Conservation (phyloP, 225 moss, liverwort and hornwort genomes). For the Straminergon stramineum region DNA sequence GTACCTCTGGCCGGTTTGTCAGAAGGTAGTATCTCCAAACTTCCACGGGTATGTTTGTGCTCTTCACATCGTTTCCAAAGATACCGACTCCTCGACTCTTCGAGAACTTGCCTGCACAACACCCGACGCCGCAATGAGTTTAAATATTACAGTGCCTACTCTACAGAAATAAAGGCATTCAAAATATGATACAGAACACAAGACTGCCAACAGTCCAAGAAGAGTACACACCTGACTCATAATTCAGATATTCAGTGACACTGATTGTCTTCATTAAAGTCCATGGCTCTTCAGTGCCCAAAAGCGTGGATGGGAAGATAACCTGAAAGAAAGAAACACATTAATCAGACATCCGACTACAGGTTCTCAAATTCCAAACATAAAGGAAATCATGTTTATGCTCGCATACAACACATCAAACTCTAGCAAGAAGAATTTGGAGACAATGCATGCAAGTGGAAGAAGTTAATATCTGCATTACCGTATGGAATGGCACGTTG, state of each 20-base stretch:
- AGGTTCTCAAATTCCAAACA: not conserved
- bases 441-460: not conserved
- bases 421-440: not conserved
- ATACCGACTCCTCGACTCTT: constrained; percentile 97
- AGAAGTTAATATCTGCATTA: not conserved
- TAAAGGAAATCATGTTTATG: not conserved
- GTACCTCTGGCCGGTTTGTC: constrained; percentile 89
- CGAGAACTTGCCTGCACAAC: constrained; percentile 67
- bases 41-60: constrained; percentile 76
- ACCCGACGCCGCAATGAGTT: not conserved
- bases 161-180: not conserved
- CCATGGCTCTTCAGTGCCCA: constrained; percentile 88
- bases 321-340: constrained; percentile 22
- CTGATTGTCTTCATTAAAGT: constrained; percentile 94
- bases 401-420: not conserved
- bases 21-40: constrained; percentile 96
- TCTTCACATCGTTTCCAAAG: constrained; percentile 87
- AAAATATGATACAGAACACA: not conserved
- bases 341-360: not conserved
- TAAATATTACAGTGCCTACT: not conserved
- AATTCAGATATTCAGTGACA: constrained; percentile 92
- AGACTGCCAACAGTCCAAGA: not conserved
- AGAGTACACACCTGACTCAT: constrained; percentile 52
- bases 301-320: constrained; percentile 90
- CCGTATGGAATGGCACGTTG: constrained; percentile 95